A percentile compares a stretch with the other conserved stretches of the same genome.
Conservation (phyloP, 805 yeast genomes). For the Yarrowia sp. region DNA sequence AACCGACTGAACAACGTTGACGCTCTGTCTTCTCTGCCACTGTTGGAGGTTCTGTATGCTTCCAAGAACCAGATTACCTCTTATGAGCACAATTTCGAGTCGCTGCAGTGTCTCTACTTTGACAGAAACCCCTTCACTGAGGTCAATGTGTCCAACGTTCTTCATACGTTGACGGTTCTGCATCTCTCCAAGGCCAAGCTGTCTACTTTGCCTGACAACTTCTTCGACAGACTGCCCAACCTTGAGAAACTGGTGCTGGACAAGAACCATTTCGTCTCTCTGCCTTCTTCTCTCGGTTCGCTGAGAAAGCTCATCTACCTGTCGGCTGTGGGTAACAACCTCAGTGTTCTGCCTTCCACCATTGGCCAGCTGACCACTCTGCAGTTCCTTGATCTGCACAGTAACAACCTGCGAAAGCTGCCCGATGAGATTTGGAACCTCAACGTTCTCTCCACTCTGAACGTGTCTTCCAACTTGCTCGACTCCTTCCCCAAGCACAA, state of each 20-base stretch:
- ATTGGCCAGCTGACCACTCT: constrained; percentile 67
- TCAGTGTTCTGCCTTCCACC: constrained; percentile 71
- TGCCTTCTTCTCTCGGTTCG: constrained; percentile 72
- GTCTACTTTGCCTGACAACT: constrained; percentile 70
- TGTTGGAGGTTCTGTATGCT: constrained; percentile 72
- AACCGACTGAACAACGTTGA: constrained; percentile 63
- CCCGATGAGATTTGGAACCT: constrained; percentile 74
- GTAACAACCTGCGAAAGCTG: constrained; percentile 76
- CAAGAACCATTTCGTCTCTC: constrained; percentile 76
- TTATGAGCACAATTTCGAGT: constrained; percentile 67
- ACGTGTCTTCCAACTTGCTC: constrained; percentile 75
- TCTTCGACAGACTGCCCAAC: constrained; percentile 66
- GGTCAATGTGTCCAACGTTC: constrained; percentile 59
- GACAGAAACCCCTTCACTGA: constrained; percentile 86
- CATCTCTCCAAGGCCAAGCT: constrained; percentile 84
- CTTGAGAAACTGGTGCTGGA: constrained; percentile 78
- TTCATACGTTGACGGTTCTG: constrained; percentile 69
- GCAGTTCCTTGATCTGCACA: constrained; percentile 76
- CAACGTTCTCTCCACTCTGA: constrained; percentile 62
- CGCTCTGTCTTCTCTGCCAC: constrained; percentile 62
- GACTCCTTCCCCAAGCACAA: constrained; percentile 59
- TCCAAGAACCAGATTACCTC: constrained; percentile 78
- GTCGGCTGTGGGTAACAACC: constrained; percentile 75
- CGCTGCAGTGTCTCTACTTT: constrained; percentile 70
- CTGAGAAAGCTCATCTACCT: constrained; percentile 67